Base-by-base conservation (phyloP, 2,329 filamentous ascomycete genomes). In the Diaporthe sp. region DNA sequence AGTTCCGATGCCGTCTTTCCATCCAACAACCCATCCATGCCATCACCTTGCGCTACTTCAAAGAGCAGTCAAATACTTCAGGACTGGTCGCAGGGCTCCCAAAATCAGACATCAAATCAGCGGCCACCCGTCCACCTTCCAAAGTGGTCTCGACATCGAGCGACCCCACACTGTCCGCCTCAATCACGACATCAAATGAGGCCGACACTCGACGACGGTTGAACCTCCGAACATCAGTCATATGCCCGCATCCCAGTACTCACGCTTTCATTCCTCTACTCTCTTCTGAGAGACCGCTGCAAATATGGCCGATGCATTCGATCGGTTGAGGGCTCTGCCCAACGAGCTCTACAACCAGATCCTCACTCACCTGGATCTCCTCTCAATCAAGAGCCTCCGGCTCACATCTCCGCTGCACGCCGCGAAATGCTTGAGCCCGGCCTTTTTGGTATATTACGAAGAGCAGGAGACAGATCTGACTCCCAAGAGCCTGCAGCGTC, bases 391-490 rank as follows among this genome's bases (percentile, higher is more conserved):
- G 71, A 57, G 10, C 19, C 58, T 73, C 58, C 58, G 71, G 37
- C 58, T 73, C n/a, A 6, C 71, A 15, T 73, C 71, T 12, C 28
- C 25, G 7, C 25, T 8, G n/a, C 51, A 73, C 39, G 71, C 71
- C 5, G 22, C 9, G 2, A 65, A 73, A 46, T 65, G 71, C 42
- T 25, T 73, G 8, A 25, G 58, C 42, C 71, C 71, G 44, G 71
- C 71, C 12, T 73, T 73, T 34, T 19, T 44, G n/a, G n/a, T 12
- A 25, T 59, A 65, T 10, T 73, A 73, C 8, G 7, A 22, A 9
- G 12, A 57, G 13, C 71, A 65, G 39, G 58, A 61, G 71, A 73
- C 58, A 15, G 71, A 73, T 5, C 71, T 73, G 49, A 65, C 58
- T 0, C 34, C 71, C 9, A 3, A 10, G 12, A 73, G 71, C 49